Evolutionary conservation across 805 yeast species (phyloP).

Genomic region (Groenewaldozyma tartarivorans): DNA sequence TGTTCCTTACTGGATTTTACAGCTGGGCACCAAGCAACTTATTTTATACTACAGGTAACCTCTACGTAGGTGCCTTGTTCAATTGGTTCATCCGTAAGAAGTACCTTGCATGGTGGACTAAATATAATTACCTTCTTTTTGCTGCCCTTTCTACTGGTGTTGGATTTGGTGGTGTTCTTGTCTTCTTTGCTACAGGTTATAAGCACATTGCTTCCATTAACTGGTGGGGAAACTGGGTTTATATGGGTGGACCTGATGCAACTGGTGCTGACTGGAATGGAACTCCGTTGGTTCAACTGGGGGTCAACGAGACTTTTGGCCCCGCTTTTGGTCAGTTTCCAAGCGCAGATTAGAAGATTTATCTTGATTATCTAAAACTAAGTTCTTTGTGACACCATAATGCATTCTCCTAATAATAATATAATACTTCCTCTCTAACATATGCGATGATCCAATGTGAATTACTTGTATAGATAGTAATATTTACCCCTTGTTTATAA

Average conservation of each 20-base stretch:
- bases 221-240: constrained; percentile 40
- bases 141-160: constrained; percentile 42
- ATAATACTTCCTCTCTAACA: too few species aligned
- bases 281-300: neutral
- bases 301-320: constrained; percentile 7
- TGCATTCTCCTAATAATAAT: too few species aligned
- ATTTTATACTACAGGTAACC: constrained; percentile 34
- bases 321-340: constrained; percentile 12
- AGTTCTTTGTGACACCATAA: too few species aligned
- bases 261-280: constrained; percentile 8
- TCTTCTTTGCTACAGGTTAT: constrained; percentile 35
- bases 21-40: constrained; percentile 35
- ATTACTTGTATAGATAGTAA: too few species aligned
- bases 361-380: too few species aligned
- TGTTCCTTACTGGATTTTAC: constrained; percentile 3
- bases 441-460: too few species aligned
- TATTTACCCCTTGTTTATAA: too few species aligned
- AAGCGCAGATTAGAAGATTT: neutral
- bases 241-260: constrained; percentile 17
- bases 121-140: constrained; percentile 41
- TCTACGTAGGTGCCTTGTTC: constrained; percentile 33
- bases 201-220: constrained; percentile 24
- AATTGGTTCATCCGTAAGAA: constrained; percentile 34
- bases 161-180: constrained; percentile 38
- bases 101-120: constrained; percentile 43